Evolutionary conservation across 1,139 yeast species (phyloP).

Genomic region (Pichia sp.): DNA sequence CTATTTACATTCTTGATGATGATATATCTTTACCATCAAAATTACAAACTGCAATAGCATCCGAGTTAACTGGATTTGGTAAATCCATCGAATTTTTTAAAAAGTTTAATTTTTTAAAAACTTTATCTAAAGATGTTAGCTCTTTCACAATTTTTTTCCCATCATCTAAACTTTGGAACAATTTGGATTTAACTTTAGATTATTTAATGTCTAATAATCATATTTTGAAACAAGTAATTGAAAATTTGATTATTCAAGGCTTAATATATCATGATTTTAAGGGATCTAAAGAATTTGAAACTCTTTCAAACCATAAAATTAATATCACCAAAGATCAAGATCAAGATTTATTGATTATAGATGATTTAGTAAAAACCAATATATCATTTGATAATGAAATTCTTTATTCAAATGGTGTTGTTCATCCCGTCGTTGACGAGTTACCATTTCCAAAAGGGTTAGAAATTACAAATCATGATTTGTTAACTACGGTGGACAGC

Average conservation of each 20-base stretch:
- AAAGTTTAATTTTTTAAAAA: conserved; percentile 41
- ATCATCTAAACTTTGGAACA: conserved; percentile 69
- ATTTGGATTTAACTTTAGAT: conserved; percentile 53
- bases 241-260: conserved; percentile 55
- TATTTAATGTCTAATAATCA: conserved; percentile 48
- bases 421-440: conserved; percentile 60
- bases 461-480: conserved; percentile 47
- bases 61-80: conserved; percentile 44
- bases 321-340: conserved; percentile 18
- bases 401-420: conserved; percentile 77
- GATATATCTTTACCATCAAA: conserved; percentile 52
- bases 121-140: conserved; percentile 23
- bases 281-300: conserved; percentile 29
- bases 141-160: conserved; percentile 83
- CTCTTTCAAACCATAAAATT: conserved; percentile 34
- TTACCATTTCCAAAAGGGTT: conserved; percentile 50
- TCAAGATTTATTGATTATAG: conserved; percentile 5
- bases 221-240: conserved; percentile 43
- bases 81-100: conserved; percentile 45
- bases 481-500: conserved; percentile 47
- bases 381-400: conserved; percentile 47
- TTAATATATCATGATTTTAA: conserved; percentile 62
- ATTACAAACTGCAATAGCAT: conserved; percentile 46
- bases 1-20: conserved; percentile 58
- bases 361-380: conserved; percentile 27